Evolutionary conservation across 2,329 filamentous ascomycete genomes (phyloP), one percentile per base, ranked within the genome.

Genomic region (Penicillium sp.): DNA sequence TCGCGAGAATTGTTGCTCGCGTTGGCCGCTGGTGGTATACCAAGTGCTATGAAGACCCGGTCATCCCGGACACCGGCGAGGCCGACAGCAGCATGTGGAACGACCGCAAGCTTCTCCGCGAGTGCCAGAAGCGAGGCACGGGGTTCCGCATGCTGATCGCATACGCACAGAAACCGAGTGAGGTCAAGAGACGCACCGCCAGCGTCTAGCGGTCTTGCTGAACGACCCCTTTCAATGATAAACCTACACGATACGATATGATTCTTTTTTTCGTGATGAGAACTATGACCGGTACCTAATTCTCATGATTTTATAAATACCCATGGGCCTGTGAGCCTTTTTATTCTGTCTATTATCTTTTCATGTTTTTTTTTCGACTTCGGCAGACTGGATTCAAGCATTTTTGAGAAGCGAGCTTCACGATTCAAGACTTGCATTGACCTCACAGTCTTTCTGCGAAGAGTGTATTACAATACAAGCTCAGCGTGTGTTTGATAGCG

Each of bases 21-120:
- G 91, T 97, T 8, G 91, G 89, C 2, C 79, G 93, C 29, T 97
- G 91, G 88, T 98, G 93, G 93, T 97, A 95, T 67, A 86, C 81
- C 7, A 81, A 86, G 36, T 96, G 91, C 71, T 97, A 96, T 63
- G 91, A 96, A 67, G 80, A 77, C 41, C 75, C 78, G 4, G 73
- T 82, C 7, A 65, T 78, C 43, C 61, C 65, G 1, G 67, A 75
- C 43, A 39, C 34, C 2, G 63, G 70, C 34, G 62, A 73, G 34
- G 68, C 71, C 33, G 70, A 72, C 31, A 79, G 67, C 44, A 84
- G 85, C 62, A 86, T 97, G 51, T 97, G 90, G 84, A 77, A 75
- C 32, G 86, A 96, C 59, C 79, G 76, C 39, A 76, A 76, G 7
- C 69, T 97, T 18, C 71, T 97, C 32, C 73, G 79, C 11, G 93